Base-by-base conservation (phyloP, 1,284 basidiomycete genomes). In the Melampsora larici-populina region DNA sequence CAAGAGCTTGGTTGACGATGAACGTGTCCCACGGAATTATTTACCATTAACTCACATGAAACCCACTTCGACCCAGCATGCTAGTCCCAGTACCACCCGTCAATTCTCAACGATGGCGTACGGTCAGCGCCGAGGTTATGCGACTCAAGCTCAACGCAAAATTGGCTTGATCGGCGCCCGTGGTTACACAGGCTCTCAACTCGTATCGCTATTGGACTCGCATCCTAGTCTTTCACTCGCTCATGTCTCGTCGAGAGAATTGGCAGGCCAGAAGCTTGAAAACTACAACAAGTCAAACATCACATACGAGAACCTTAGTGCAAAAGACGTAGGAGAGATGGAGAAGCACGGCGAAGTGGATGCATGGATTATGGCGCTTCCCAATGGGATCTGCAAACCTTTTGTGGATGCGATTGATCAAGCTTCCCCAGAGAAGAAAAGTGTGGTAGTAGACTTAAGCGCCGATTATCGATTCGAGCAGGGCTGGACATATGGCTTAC, bases 301-400 rank as follows among this genome's bases (percentile, higher is more conserved):
- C 77, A 88, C 85, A 36, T 96, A 94, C 86, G 89, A 89, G 78
- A 93, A 95, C 85, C 87, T 97, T 21, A 90, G 89, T 0, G 84
- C 87, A 1, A 85, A 87, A 79, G 92, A 95, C 80, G 91, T 97
- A 11, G 89, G 92, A 84, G 86, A 86, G 82, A 92, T 97, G 90
- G 94, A 95, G 85, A 89, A 90, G 85, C 87, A 89, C 77, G 90
- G 91, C 31, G 91, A 91, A 82, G 92, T 97, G 26, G 94, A 97
- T 83, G 94, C 93, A 13, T 97, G 94, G 93, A 89, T 99, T 78
- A 96, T 97, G 93, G 96, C 96, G 0, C 88, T 99, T 62, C 96
- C 96, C 43, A 99, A 99, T 82, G 97, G 96, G 21, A 89, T 95
- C 36, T 93, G 93, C 87, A 96, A 96, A 86, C 94, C 95, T 0